These are phyloP conservation scores for Trichocladium uniseriatum DNA, from an alignment of 495 filamentous ascomycete genomes.

Conservation along the genomic window DNA sequence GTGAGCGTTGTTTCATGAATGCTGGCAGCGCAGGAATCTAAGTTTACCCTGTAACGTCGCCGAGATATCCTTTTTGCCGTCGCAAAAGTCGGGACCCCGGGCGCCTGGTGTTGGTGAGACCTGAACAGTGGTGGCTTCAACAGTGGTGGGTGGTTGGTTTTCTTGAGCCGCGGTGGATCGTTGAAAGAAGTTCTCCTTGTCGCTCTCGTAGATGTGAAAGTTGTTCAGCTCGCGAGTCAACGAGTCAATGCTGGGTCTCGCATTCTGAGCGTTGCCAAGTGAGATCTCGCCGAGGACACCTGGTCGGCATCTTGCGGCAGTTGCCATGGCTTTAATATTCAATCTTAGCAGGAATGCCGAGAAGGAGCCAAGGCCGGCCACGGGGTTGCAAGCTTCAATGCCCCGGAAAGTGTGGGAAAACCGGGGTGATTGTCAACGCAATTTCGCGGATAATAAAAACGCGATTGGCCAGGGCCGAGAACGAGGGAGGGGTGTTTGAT, in stretches of 20 bases:
- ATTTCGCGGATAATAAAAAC: constrained; percentile 26
- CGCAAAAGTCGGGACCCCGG: too few species aligned
- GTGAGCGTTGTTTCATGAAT: too few species aligned
- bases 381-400: constrained; percentile 6
- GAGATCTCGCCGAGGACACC: constrained; percentile 27
- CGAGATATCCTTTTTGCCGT: too few species aligned
- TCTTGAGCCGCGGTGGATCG: background rate
- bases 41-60: too few species aligned
- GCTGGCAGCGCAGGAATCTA: too few species aligned
- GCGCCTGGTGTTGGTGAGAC: too few species aligned
- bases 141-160: background rate
- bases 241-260: constrained; percentile 21
- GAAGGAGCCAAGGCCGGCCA: constrained; percentile 19
- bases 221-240: constrained; percentile 23
- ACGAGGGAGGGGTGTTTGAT: constrained; percentile 20
- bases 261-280: constrained; percentile 26
- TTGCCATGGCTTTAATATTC: constrained; percentile 21
- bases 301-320: constrained; percentile 12
- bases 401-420: constrained; percentile 6
- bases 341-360: constrained; percentile 12
- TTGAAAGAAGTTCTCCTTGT: constrained; percentile 15
- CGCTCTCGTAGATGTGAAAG: constrained; percentile 20
- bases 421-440: constrained; percentile 17
- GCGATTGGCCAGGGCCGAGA: constrained; percentile 15
- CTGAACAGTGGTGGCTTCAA: background rate